These are phyloP conservation scores for Ophiocordyceps camponoti-leonardi DNA, from an alignment of 2,329 filamentous ascomycete genomes.

Conservation along the genomic window DNA sequence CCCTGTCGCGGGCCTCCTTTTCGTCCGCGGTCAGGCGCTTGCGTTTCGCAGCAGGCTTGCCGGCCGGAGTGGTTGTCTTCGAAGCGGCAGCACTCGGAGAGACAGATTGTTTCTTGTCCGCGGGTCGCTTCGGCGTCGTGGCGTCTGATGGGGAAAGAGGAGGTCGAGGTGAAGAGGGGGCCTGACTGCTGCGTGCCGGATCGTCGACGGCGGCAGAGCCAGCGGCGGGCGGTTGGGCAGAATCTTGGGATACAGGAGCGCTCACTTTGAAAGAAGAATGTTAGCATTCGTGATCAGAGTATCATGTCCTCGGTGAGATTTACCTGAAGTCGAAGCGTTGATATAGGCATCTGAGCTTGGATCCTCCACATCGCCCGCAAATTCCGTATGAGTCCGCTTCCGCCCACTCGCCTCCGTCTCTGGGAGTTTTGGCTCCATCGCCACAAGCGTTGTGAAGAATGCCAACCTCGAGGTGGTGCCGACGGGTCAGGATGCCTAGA, in stretches of 20 bases:
- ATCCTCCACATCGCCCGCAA: conserved; percentile 15
- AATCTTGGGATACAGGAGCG: conserved; percentile 7
- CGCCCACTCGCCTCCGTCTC: conserved; percentile 22
- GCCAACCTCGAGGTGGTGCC: background rate
- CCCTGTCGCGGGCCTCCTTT: conserved; percentile 13
- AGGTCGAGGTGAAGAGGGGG: conserved; percentile 16
- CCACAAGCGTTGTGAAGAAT: conserved; percentile 27
- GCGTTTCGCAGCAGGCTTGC: conserved; percentile 19
- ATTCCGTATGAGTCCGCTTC: conserved; percentile 31
- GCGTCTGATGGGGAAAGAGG: conserved; percentile 14
- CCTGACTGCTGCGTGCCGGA: conserved; percentile 21
- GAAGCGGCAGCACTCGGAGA: conserved; percentile 6
- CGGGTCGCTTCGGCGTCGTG: conserved; percentile 1
- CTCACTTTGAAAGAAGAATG: conserved; percentile 5
- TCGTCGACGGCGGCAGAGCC: conserved; percentile 22
- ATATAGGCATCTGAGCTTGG: conserved; percentile 6
- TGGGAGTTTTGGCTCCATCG: conserved; percentile 29
- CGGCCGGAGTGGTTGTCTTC: background rate
- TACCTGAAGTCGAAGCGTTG: conserved; percentile 5
- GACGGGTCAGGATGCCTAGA: background rate
- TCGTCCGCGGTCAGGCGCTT: conserved; percentile 22
- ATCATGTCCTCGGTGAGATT: background rate
- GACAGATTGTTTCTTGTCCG: conserved; percentile 5
- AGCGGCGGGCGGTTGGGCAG: conserved; percentile 11
- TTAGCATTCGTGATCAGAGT: conserved; percentile 4